Percentiles rank a stretch among this genome's conserved stretches.
phyloP scores from a whole-genome alignment of 2,329 filamentous ascomycete genomes.

The Falciphora oryzae region DNA sequence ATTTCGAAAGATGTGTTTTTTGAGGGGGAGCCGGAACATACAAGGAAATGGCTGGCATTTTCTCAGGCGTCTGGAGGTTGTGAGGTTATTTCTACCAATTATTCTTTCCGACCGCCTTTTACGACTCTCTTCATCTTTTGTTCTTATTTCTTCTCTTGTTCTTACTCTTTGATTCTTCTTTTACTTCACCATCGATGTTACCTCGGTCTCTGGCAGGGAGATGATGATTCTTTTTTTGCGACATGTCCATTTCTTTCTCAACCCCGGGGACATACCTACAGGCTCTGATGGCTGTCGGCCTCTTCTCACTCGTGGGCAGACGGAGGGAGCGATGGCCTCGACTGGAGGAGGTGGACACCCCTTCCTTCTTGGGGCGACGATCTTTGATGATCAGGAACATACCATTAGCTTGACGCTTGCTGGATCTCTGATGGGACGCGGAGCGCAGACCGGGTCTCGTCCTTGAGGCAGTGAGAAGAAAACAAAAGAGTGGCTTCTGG shows the following conservation, averaged over 20 bases:
- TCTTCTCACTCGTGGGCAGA: background rate
- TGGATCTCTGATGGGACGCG: background rate
- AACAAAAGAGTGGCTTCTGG: background rate
- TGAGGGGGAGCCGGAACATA: background rate
- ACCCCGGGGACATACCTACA: background rate
- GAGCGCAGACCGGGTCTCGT: conserved; percentile 5
- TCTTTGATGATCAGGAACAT: background rate
- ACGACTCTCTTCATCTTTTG: background rate
- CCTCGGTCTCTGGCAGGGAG: no score
- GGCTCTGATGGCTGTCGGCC: background rate
- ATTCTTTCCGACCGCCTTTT: background rate
- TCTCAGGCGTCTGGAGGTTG: background rate
- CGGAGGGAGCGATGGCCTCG: background rate
- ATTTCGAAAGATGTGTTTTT: background rate
- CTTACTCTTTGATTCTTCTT: background rate
- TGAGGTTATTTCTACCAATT: background rate
- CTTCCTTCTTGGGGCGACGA: background rate
- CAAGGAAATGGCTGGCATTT: background rate
- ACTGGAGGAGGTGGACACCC: background rate
- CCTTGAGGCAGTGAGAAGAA: background rate
- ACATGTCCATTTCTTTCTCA: background rate
- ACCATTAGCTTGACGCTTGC: background rate
- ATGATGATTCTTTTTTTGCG: no score
- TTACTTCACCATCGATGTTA: background rate
- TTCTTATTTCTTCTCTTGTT: background rate